A percentile compares a stretch with the other conserved stretches of the same genome.
phyloP scores from a whole-genome alignment of 345 rosid species.

The Clausena lansium region DNA sequence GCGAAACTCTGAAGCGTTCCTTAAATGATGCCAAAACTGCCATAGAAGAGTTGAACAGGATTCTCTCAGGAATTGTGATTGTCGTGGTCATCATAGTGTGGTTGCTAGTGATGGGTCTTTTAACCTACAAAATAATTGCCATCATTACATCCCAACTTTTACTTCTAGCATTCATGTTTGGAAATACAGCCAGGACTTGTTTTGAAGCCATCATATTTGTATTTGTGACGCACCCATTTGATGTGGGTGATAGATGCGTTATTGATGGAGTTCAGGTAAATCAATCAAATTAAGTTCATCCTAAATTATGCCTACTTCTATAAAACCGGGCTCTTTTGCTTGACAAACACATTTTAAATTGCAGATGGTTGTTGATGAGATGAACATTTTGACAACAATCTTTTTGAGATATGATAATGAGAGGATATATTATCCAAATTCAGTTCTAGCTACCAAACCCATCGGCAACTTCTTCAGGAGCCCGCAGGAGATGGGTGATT shows the following conservation, averaged over 20 bases:
- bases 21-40: slow-evolving; percentile 69
- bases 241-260: slow-evolving; percentile 81
- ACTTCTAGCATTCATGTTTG: slow-evolving; percentile 50
- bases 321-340: not conserved
- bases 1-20: slow-evolving; percentile 56
- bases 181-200: slow-evolving; percentile 53
- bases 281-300: not conserved
- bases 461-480: slow-evolving; percentile 73
- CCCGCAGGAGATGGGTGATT: slow-evolving; percentile 69
- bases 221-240: slow-evolving; percentile 79
- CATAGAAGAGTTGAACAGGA: slow-evolving; percentile 62
- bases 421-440: slow-evolving; percentile 66
- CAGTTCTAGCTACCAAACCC: slow-evolving; percentile 56
- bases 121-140: slow-evolving; percentile 46
- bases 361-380: slow-evolving; percentile 83
- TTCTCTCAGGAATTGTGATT: slow-evolving; percentile 38
- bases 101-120: slow-evolving; percentile 55
- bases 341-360: not conserved
- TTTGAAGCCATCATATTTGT: slow-evolving; percentile 80
- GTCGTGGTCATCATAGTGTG: slow-evolving; percentile 41
- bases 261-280: slow-evolving; percentile 72
- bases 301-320: not conserved
- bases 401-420: slow-evolving; percentile 73
- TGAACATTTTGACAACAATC: slow-evolving; percentile 69
- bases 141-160: slow-evolving; percentile 59